Conservation (phyloP, 2,329 filamentous ascomycete species). For the Microdochium paspali region DNA sequence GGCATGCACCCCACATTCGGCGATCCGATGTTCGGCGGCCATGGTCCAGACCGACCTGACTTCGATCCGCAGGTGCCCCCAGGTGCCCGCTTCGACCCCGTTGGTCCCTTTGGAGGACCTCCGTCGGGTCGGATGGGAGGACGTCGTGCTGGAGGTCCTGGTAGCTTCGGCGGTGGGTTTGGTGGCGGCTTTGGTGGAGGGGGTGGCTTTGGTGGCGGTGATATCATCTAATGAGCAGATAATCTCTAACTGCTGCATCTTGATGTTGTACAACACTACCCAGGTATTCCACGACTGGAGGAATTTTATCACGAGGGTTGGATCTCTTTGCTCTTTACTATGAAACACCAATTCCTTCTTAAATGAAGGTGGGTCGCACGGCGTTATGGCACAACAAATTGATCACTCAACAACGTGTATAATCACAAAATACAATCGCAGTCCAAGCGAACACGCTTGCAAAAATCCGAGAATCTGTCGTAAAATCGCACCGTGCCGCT, state of each 20-base stretch:
- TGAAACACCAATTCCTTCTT: too few species aligned
- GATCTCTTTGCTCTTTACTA: too few species aligned
- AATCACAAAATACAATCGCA: too few species aligned
- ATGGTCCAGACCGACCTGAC: conserved; percentile 29
- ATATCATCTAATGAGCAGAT: conserved; percentile 17
- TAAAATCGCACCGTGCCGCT: too few species aligned
- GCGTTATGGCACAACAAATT: too few species aligned
- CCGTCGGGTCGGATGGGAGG: conserved; percentile 28
- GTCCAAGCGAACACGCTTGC: too few species aligned
- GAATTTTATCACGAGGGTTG: too few species aligned
- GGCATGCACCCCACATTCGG: conserved; percentile 98
- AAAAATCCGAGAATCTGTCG: too few species aligned
- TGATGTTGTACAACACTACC: not conserved
- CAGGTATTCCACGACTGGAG: not conserved
- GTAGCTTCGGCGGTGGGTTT: conserved; percentile 25
- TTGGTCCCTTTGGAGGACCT: conserved; percentile 56
- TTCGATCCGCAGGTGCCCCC: conserved; percentile 71
- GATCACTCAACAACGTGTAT: too few species aligned
- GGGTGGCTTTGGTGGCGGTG: conserved; percentile 16
- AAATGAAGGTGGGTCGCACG: too few species aligned
- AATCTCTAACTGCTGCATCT: too few species aligned
- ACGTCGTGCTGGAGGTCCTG: conserved; percentile 25
- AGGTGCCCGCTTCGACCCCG: conserved; percentile 84
- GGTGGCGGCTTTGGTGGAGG: conserved; percentile 21
- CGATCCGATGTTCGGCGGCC: conserved; percentile 71